A percentile compares a stretch with the other conserved stretches of the same genome.
Evolutionary conservation across 1,139 yeast genomes (phyloP).

Genomic region (Kodamaea arcana): DNA sequence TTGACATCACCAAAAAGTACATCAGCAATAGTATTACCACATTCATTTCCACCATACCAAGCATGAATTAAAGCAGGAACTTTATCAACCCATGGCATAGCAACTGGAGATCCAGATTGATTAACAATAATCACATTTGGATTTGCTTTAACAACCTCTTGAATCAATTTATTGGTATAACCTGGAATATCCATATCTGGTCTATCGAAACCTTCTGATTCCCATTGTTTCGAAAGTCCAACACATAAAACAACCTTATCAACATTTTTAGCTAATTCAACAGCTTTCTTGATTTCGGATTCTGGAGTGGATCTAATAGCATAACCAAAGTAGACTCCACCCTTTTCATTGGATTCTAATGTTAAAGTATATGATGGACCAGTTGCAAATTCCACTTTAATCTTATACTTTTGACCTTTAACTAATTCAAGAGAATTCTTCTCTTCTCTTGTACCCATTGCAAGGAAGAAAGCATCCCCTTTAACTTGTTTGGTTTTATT

Average conservation of each 20-base stretch:
- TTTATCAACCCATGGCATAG: slow-evolving; percentile 53
- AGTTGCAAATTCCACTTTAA: slow-evolving; percentile 51
- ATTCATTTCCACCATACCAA: slow-evolving; percentile 36
- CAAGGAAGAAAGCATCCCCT: slow-evolving; percentile 45
- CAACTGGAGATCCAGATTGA: slow-evolving; percentile 62
- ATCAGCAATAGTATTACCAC: slow-evolving; percentile 27
- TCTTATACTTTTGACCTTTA: slow-evolving; percentile 40
- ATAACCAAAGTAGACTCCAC: slow-evolving; percentile 32
- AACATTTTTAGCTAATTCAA: slow-evolving; percentile 36
- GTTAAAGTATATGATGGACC: slow-evolving; percentile 39
- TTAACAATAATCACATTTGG: slow-evolving; percentile 51
- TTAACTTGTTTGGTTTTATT: slow-evolving; percentile 50
- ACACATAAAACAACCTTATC: slow-evolving; percentile 45
- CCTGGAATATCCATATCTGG: slow-evolving; percentile 27
- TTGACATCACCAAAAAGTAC: slow-evolving; percentile 27
- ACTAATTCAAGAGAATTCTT: slow-evolving; percentile 32
- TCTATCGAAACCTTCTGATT: slow-evolving; percentile 22
- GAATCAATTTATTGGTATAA: slow-evolving; percentile 42
- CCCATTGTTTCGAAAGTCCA: slow-evolving; percentile 46
- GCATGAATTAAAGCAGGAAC: slow-evolving; percentile 50
- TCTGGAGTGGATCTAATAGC: slow-evolving; percentile 19
- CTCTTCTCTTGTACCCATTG: slow-evolving; percentile 51
- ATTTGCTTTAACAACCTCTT: slow-evolving; percentile 44
- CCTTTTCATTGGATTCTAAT: slow-evolving; percentile 18
- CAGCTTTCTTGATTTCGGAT: slow-evolving; percentile 35